Evolutionary conservation across 768 basidiomycete species (phyloP).

Genomic region (Mycena sanguinolenta): DNA sequence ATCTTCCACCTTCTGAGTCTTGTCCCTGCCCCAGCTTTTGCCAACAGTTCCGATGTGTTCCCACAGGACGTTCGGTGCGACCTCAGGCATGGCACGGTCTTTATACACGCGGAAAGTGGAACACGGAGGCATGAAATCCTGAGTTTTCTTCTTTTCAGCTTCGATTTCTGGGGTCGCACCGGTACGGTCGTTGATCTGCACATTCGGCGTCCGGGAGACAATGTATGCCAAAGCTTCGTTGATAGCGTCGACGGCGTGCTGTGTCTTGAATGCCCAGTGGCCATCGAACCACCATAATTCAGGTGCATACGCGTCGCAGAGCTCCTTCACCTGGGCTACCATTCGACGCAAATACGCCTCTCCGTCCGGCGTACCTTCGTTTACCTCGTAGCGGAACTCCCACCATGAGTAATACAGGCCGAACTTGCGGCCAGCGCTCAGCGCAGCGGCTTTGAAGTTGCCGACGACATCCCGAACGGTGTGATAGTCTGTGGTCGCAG

Average conservation of each 20-base stretch:
- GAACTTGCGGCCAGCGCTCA: slow-evolving; percentile 6
- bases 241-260: slow-evolving; percentile 23
- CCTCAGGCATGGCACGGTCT: slow-evolving; percentile 12
- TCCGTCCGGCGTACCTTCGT: slow-evolving; percentile 13
- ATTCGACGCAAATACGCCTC: slow-evolving; percentile 17
- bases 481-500: slow-evolving; percentile 11
- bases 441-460: slow-evolving; percentile 16
- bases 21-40: slow-evolving; percentile 10
- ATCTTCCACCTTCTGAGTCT: slow-evolving; percentile 1
- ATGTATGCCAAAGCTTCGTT: slow-evolving; percentile 14
- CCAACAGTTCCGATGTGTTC: slow-evolving; percentile 20
- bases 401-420: slow-evolving; percentile 20
- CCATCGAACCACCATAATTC: slow-evolving; percentile 23
- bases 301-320: slow-evolving; percentile 8
- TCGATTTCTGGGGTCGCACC: slow-evolving; percentile 19
- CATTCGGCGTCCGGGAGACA: slow-evolving; percentile 16
- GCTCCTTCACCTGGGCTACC: slow-evolving; percentile 19
- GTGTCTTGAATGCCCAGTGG: slow-evolving; percentile 14
- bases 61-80: slow-evolving; percentile 4
- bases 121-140: slow-evolving; percentile 24
- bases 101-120: slow-evolving; percentile 14
- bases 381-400: slow-evolving; percentile 19
- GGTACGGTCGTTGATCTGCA: slow-evolving; percentile 15
- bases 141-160: slow-evolving; percentile 12
- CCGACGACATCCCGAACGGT: slow-evolving; percentile 14